Evolutionary conservation across 2,329 filamentous ascomycete species (phyloP).

Genomic region (Talaromyces amestolkiae): DNA sequence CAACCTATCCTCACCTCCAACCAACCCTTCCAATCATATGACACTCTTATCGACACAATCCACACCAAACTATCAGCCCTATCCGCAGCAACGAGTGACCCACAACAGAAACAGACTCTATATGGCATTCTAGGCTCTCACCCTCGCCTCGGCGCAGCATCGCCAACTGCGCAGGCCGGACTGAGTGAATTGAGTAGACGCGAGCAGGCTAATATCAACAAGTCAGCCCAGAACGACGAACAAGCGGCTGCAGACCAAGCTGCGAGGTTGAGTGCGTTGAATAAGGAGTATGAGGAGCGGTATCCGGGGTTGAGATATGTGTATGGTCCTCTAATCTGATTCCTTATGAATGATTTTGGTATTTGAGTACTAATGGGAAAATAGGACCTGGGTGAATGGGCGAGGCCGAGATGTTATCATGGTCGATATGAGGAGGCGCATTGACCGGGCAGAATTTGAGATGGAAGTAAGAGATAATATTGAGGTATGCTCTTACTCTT

Average conservation of each 20-base stretch:
- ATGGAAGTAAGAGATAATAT: constrained; percentile 72
- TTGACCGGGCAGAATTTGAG: constrained; percentile 63
- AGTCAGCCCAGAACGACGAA: constrained; percentile 20
- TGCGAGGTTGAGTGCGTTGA: constrained; percentile 60
- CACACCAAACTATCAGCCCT: constrained; percentile 62
- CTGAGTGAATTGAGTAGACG: constrained; percentile 70
- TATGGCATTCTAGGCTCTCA: constrained; percentile 75
- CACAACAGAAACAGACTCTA: constrained; percentile 57
- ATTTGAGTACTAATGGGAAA: not conserved
- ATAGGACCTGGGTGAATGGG: constrained; percentile 80
- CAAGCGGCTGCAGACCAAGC: constrained; percentile 52
- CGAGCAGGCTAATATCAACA: constrained; percentile 76
- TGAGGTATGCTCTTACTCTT: constrained; percentile 54
- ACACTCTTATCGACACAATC: constrained; percentile 65
- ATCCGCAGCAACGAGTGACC: constrained; percentile 50
- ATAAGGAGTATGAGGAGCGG: constrained; percentile 72
- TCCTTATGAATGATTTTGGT: not conserved
- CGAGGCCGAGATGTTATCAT: constrained; percentile 71
- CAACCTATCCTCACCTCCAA: constrained; percentile 61
- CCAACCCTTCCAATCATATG: constrained; percentile 64
- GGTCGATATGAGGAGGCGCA: constrained; percentile 74
- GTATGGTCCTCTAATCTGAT: constrained; percentile 11
- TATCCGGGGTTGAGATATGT: constrained; percentile 87
- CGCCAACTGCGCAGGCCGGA: constrained; percentile 53
- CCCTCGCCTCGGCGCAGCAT: constrained; percentile 70